phyloP scores from a whole-genome alignment of 345 rosid genomes.

The Arabis hirsuta region DNA sequence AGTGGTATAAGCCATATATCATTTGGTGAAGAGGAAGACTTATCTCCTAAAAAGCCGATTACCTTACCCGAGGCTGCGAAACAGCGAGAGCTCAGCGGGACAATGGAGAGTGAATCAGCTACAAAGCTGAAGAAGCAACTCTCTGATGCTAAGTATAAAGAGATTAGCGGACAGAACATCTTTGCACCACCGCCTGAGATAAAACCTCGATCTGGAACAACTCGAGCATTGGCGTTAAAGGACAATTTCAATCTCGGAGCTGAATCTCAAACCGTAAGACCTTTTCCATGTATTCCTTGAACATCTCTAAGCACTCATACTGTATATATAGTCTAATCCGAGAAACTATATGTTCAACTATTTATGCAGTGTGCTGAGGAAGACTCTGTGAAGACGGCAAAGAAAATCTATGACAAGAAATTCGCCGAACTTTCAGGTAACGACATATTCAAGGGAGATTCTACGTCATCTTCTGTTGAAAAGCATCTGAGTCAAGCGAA shows the following conservation, averaged over 20 bases:
- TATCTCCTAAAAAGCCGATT: slow-evolving; percentile 75
- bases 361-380: slow-evolving; percentile 57
- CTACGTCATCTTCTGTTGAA: slow-evolving; percentile 56
- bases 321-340: neutral
- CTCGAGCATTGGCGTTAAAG: slow-evolving; percentile 68
- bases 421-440: slow-evolving; percentile 84
- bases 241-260: slow-evolving; percentile 78
- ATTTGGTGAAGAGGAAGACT: slow-evolving; percentile 77
- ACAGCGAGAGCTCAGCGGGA: slow-evolving; percentile 95
- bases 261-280: slow-evolving; percentile 38
- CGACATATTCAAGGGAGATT: slow-evolving; percentile 81
- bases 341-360: neutral
- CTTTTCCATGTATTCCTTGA: neutral
- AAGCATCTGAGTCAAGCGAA: slow-evolving; percentile 76
- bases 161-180: slow-evolving; percentile 91
- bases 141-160: slow-evolving; percentile 89
- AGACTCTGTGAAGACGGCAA: slow-evolving; percentile 72
- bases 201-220: slow-evolving; percentile 69
- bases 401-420: slow-evolving; percentile 82
- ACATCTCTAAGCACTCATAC: neutral
- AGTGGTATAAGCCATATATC: slow-evolving; percentile 94
- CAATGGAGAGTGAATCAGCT: slow-evolving; percentile 66
- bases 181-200: slow-evolving; percentile 98
- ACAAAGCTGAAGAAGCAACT: slow-evolving; percentile 70
- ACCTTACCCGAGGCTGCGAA: slow-evolving; percentile 84